Evolutionary conservation across 1,284 basidiomycete genomes (phyloP).

Genomic region (Rhodotorula sp.): DNA sequence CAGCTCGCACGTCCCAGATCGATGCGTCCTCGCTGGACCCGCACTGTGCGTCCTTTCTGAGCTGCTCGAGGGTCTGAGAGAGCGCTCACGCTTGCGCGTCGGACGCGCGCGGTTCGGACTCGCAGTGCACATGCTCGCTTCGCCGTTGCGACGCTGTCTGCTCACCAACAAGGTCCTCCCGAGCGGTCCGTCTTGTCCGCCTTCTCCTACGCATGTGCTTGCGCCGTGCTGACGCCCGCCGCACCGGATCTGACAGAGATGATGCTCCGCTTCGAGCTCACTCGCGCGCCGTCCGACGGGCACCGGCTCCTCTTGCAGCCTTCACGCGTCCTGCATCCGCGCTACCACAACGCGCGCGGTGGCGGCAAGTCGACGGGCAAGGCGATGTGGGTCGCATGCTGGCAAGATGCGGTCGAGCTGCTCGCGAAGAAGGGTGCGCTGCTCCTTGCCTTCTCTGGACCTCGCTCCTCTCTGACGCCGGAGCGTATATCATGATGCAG

Average conservation of each 20-base stretch:
- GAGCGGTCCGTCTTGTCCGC: not conserved
- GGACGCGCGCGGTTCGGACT: too few relatives aligned
- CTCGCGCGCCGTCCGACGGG: not conserved
- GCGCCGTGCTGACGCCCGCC: too few relatives aligned
- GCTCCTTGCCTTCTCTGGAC: fast-evolving
- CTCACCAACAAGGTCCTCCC: constrained; percentile 15
- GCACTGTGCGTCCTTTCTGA: not conserved
- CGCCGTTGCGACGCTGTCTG: constrained; percentile 12
- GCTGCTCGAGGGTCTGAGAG: not conserved
- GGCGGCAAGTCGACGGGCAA: constrained; percentile 8
- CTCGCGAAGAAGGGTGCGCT: constrained; percentile 19
- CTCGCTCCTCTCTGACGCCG: fast-evolving
- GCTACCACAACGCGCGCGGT: constrained; percentile 4
- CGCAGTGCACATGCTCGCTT: constrained; percentile 5
- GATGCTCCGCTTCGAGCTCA: constrained; percentile 16
- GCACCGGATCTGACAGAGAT: not conserved
- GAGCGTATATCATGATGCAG: too few relatives aligned
- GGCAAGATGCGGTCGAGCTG: not conserved
- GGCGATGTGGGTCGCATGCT: constrained; percentile 26
- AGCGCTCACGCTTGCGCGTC: not conserved
- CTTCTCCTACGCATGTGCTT: not conserved
- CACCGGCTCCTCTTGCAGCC: constrained; percentile 8
- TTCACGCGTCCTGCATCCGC: constrained; percentile 12
- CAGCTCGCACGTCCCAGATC: too few relatives aligned
- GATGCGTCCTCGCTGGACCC: too few relatives aligned